phyloP scores from a whole-genome alignment of 108 stramenopile species.

The Cyclotella distinguenda region DNA sequence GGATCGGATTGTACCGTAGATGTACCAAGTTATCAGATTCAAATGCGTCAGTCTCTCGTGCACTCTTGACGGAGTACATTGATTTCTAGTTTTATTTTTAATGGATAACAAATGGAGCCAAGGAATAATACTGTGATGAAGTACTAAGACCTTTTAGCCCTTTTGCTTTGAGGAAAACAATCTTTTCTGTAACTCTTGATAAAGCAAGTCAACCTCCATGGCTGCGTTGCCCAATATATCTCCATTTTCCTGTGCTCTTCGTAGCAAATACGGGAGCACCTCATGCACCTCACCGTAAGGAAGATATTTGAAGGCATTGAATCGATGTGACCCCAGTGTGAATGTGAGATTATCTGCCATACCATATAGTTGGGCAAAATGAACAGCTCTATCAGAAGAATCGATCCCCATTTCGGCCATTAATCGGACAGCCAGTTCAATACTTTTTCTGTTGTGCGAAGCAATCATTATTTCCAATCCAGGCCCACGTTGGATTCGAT shows the following conservation, averaged over 20 bases:
- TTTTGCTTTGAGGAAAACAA: too few relatives aligned
- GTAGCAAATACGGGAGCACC: slow-evolving; percentile 95
- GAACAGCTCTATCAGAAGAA: slow-evolving; percentile 31
- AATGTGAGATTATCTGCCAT: slow-evolving; percentile 96
- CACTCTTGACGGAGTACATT: too few relatives aligned
- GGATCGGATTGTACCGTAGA: too few relatives aligned
- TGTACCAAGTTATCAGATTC: too few relatives aligned
- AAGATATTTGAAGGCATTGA: slow-evolving; percentile 89
- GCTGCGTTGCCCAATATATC: slow-evolving; percentile 70
- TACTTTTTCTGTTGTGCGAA: slow-evolving; percentile 89
- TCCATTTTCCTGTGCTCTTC: slow-evolving; percentile 95
- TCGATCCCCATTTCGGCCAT: slow-evolving; percentile 76
- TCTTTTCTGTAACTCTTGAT: slow-evolving; percentile 48
- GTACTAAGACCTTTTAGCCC: too few relatives aligned
- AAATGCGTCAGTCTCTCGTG: too few relatives aligned
- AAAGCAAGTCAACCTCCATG: slow-evolving; percentile 56
- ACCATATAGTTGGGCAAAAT: slow-evolving; percentile 97
- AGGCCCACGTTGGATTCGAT: slow-evolving; percentile 37
- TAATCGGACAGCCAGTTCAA: slow-evolving; percentile 65
- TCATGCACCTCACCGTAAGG: slow-evolving; percentile 94
- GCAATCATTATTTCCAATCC: slow-evolving; percentile 89
- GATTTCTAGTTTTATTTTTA: too few relatives aligned
- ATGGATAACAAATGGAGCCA: too few relatives aligned
- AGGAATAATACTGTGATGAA: too few relatives aligned
- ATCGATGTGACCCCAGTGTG: slow-evolving; percentile 85